Evolutionary conservation across 1,139 yeast genomes (phyloP), one percentile per base, ranked within the genome.

Genomic region (Scheffersomyces segobiensis): DNA sequence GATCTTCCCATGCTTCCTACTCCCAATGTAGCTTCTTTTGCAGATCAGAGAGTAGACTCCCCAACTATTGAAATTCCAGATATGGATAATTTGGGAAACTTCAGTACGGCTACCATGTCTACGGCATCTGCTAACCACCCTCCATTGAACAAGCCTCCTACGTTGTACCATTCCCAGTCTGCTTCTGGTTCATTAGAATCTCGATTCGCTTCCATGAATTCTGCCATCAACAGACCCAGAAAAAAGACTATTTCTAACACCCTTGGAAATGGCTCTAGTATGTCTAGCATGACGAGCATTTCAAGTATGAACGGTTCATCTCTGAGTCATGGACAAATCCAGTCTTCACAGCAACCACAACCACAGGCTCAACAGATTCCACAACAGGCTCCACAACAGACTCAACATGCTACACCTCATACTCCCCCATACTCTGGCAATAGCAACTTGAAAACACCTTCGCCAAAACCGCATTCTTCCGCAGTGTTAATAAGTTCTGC

Each of bases 31-130:
- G 55, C 12, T 53, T 39, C 21, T 58, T 53, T 22, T 60, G 56
- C 50, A 10, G 53, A 8, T 57, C 62, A 6, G 22, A 63, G 79
- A 57, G 68, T 71, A 55, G 81, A 78, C 49, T 74, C 81, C 0
- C 83, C 84, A 5, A 80, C 84, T 0, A 80, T 81, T 57, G 84
- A 76, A 68, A 79, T 72, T 49, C 85, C 78, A 50, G 85, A 78
- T 66, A 78, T 77, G 75, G 83, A 76, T 57, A 72, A 74, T 49
- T 65, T 74, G 58, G 64, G 77, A 24, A 69, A 68, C 54, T 70
- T 70, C 62, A 64, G 63, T 22, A 59, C 65, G 1, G 52, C 63
- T 19, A 53, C 63, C 19, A 2, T 2, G 22, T 57, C 62, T 20
- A 53, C 67, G 55, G 54, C 67, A 60, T 32, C 42, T 10, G 55